Evolutionary conservation across 140 eudicot species (phyloP).

Genomic region (Erigeron philadelphicus): DNA sequence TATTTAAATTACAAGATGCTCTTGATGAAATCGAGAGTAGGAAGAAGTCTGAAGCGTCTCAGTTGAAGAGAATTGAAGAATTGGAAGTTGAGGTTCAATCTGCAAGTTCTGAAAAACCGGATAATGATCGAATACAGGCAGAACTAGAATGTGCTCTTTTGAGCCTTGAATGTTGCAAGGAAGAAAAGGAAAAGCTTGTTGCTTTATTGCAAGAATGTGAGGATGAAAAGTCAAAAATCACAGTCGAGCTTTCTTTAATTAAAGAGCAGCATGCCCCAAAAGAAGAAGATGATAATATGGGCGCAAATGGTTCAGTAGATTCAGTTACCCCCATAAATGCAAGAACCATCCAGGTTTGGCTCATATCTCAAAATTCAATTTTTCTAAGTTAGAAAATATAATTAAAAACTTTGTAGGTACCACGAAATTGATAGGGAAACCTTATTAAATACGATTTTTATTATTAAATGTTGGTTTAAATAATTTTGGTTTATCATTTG

Average conservation of each 20-base stretch:
- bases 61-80: constrained; percentile 62
- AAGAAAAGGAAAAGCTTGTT: constrained; percentile 77
- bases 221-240: constrained; percentile 43
- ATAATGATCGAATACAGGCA: constrained; percentile 43
- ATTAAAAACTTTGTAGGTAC: not conserved
- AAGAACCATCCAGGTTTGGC: constrained; percentile 38
- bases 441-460: constrained; percentile 9
- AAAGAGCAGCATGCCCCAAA: constrained; percentile 32
- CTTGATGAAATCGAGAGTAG: constrained; percentile 69
- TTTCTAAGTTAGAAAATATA: not conserved
- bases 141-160: constrained; percentile 77
- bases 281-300: constrained; percentile 19
- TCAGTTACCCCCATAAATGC: constrained; percentile 14
- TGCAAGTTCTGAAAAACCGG: constrained; percentile 27
- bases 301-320: constrained; percentile 19
- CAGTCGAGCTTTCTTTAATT: constrained; percentile 39
- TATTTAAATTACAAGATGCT: constrained; percentile 77
- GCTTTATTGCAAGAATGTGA: constrained; percentile 47
- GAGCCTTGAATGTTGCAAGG: constrained; percentile 93
- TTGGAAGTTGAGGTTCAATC: constrained; percentile 57
- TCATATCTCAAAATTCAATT: not conserved
- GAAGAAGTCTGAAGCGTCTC: constrained; percentile 65
- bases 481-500: constrained; percentile 3
- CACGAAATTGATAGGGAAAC: not conserved
- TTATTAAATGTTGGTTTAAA: not conserved